Percentiles rank a stretch among this genome's conserved stretches.
Conservation (phyloP, 768 basidiomycete genomes). For the Omphalotus guepiniiformis region DNA sequence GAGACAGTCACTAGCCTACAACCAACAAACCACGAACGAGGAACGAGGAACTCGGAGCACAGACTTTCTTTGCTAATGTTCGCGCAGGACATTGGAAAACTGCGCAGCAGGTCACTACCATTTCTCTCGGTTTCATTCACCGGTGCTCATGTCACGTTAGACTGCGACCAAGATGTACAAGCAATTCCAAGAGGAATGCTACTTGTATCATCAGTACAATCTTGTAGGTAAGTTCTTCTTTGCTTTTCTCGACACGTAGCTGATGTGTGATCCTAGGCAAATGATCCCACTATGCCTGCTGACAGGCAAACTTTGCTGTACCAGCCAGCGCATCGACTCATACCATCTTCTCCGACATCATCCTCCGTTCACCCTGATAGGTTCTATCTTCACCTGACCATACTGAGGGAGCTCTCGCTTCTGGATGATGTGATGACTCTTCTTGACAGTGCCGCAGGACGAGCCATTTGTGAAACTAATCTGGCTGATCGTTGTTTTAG, state of each 20-base stretch:
- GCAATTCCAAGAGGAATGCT: conserved; percentile 77
- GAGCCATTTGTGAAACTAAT: conserved; percentile 62
- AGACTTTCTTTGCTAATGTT: conserved; percentile 83
- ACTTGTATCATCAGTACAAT: conserved; percentile 73
- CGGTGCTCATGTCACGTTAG: conserved; percentile 34
- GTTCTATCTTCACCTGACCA: conserved; percentile 69
- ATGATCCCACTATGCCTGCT: conserved; percentile 56
- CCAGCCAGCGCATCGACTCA: conserved; percentile 72
- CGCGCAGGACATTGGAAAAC: conserved; percentile 81
- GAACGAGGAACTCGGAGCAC: conserved; percentile 80
- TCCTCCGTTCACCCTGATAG: conserved; percentile 68
- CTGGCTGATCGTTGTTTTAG: conserved; percentile 58
- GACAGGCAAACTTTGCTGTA: conserved; percentile 65
- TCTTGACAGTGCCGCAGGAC: conserved; percentile 65
- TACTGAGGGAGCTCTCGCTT: conserved; percentile 65
- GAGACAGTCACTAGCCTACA: conserved; percentile 79
- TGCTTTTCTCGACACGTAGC: background rate
- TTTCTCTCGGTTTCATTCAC: background rate
- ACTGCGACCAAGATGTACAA: conserved; percentile 80
- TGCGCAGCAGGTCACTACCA: conserved; percentile 65
- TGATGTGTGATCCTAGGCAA: too few relatives aligned
- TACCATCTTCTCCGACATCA: conserved; percentile 58
- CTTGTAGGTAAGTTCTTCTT: conserved; percentile 66
- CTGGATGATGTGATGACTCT: conserved; percentile 69
- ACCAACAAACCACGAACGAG: conserved; percentile 76